These are phyloP conservation scores for Basipetospora chlamydospora DNA, from an alignment of 2,329 filamentous ascomycete genomes.

Conservation along the genomic window DNA sequence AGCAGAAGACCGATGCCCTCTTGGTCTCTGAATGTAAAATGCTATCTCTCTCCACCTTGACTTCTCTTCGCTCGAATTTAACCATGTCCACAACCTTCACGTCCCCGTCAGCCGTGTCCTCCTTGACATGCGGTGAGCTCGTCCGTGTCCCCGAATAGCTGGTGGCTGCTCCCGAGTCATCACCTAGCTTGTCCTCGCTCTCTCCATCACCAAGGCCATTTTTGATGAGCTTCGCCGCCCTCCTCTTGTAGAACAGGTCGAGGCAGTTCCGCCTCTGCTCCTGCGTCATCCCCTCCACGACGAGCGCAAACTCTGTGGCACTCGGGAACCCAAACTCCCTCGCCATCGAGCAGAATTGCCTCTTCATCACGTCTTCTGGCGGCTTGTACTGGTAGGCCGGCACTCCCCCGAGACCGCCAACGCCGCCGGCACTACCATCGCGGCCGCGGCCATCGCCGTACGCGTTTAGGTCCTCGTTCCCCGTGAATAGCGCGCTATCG, in stretches of 20 bases:
- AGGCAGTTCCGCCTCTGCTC: conserved; percentile 65
- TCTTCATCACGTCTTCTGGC: conserved; percentile 53
- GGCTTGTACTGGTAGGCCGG: conserved; percentile 58
- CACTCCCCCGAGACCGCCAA: too few relatives aligned
- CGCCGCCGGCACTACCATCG: too few relatives aligned
- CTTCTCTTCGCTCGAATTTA: conserved; percentile 2
- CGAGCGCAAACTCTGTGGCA: conserved; percentile 72
- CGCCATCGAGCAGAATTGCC: conserved; percentile 90
- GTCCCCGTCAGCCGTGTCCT: too few relatives aligned
- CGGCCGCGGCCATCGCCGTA: conserved; percentile 17
- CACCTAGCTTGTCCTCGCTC: conserved; percentile 4
- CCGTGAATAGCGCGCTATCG: conserved; percentile 42
- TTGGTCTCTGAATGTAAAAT: too few relatives aligned
- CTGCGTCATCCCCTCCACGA: conserved; percentile 83
- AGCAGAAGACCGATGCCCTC: conserved; percentile 19
- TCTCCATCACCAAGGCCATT: conserved; percentile 9
- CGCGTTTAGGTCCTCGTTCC: conserved; percentile 23
- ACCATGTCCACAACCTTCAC: too few relatives aligned
- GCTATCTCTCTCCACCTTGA: conserved; percentile 7
- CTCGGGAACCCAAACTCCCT: conserved; percentile 60
- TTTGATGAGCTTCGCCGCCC: conserved; percentile 45
- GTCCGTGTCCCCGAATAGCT: too few relatives aligned
- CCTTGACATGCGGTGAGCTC: too few relatives aligned
- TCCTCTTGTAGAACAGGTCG: conserved; percentile 61
- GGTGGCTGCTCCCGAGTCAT: background rate